Evolutionary conservation across 2,329 filamentous ascomycete species (phyloP), one percentile per base, ranked within the genome.

Genomic region (Cladosporium austrohemisphaericum): DNA sequence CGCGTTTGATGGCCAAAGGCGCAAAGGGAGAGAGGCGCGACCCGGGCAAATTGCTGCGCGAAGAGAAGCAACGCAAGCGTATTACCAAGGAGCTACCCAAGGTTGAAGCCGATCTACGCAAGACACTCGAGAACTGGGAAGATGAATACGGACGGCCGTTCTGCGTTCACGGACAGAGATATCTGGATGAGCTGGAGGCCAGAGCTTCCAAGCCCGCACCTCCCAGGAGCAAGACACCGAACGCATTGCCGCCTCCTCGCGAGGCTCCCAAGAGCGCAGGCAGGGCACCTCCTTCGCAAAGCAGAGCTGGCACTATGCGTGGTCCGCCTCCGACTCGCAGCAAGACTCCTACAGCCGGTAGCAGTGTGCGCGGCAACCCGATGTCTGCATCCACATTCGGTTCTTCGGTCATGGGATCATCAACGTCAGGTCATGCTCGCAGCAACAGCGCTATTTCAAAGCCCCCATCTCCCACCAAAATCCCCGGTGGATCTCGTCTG

Each of bases 41-140:
- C 64, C 93, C 93, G 2, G 92, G 90, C 43, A 93, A 95, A 71
- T 77, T 98, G 13, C 76, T 98, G 45, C 81, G 93, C 23, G 93
- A 98, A 65, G 93, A 98, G 72, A 98, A 97, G 78, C 95, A 95
- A 88, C 84, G 93, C 52, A 98, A 98, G 79, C 81, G 91, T 51
- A 96, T 98, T 54, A 80, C 91, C 20, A 98, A 97, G 69, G 93
- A 98, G 64, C 75, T 98, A 23, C 93, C 93, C 49, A 97, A 95
- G 73, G 78, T 98, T 35, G 84, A 92, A 51, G 79, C 78, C 0
- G 90, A 97, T n/a, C 72, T 98, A 51, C 80, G 81, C 56, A 92
- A 84, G 66, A 77, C 80, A n/a, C 77, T 98, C 22, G 87, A 92
- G 65, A 73, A 78, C 37, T 98, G 89, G 84, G 93, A 98, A 66